A percentile compares a stretch with the other conserved stretches of the same genome.
Evolutionary conservation across 345 rosid species (phyloP).

Genomic region (Eucalyptus pumila): DNA sequence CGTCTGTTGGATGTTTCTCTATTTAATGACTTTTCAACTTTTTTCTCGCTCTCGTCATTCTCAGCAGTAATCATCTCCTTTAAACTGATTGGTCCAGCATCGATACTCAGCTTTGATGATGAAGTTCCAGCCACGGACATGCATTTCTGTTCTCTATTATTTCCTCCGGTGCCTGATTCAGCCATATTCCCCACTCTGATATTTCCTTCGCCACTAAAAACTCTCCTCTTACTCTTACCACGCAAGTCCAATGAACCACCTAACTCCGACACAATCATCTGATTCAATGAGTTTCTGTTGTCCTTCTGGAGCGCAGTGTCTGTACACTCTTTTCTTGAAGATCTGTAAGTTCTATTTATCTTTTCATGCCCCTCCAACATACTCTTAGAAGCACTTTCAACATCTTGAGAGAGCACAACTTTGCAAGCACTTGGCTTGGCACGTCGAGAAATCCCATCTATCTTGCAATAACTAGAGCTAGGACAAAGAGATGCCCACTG

Average conservation of each 20-base stretch:
- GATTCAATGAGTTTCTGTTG: background rate
- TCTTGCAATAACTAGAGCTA: background rate
- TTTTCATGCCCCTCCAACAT: slow-evolving; percentile 15
- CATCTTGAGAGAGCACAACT: slow-evolving; percentile 14
- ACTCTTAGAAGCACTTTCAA: slow-evolving; percentile 30
- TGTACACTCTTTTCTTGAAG: background rate
- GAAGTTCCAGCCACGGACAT: slow-evolving; percentile 5
- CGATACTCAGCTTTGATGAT: background rate
- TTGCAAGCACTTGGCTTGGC: slow-evolving; percentile 17
- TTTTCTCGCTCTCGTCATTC: slow-evolving; percentile 9
- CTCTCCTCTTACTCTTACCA: background rate
- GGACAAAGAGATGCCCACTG: slow-evolving; percentile 8
- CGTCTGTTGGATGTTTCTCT: slow-evolving; percentile 6
- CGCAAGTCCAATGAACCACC: background rate
- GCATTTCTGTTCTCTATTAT: slow-evolving; percentile 1
- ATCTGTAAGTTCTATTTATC: slow-evolving; percentile 12
- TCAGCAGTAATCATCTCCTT: slow-evolving; percentile 9
- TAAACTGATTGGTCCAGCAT: slow-evolving; percentile 2
- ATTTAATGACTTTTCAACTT: slow-evolving; percentile 4
- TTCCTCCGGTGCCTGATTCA: background rate
- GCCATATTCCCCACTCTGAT: background rate
- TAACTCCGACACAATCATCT: background rate
- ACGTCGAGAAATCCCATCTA: slow-evolving; percentile 12
- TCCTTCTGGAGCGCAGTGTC: slow-evolving; percentile 1
- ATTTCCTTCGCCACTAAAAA: background rate